Base-by-base conservation (phyloP, 1,139 yeast genomes). In the Hyphopichia burtonii region DNA sequence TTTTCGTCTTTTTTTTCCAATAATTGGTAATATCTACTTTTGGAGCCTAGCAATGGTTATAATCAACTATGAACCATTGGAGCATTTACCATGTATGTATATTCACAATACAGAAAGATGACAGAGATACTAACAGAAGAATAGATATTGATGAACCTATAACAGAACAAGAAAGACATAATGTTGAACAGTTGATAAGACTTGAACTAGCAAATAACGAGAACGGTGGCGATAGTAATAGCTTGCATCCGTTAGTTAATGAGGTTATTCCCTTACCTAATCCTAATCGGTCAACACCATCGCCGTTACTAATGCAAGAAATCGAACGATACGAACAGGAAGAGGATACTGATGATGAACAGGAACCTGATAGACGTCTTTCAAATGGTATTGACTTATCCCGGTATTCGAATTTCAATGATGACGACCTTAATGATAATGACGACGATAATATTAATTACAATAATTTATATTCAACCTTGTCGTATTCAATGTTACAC, bases 171-270 rank as follows among this genome's bases (percentile, higher is more conserved):
- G 73, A 70, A 46, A 47, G 71, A 38, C 56, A 58, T n/a, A 56
- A 59, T 19, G 71, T 69, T 5, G 73, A 69, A 45, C 60, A 54
- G 41, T 54, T 69, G 38, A 58, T 71, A 8, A 50, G 60, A 27
- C 50, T 49, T 30, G 73, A 69, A 46, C 43, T 65, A 17, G 15
- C 25, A 12, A 8, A 19, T 27, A 33, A 19, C 20, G n/a, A 33
- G 11, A 5, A 19, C 11, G 22, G 25, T n/a, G 30, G 25, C 32
- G 15, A 38, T 25, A 20, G 32, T 15, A 18, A 33, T 33, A 20
- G 28, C n/a, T 42, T 60, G 33, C 74, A 68, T 49, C 73, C 72
- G 1, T 27, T 50, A 37, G 68, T 65, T 4, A 59, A 62, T 34
- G 53, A 52, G 18, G 41, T 65, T 19, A 52, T 64, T 12, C 69